Percentiles rank a stretch among this genome's conserved stretches.
Conservation (phyloP, 164 flowering plant genomes). For the Berberis thunbergii region DNA sequence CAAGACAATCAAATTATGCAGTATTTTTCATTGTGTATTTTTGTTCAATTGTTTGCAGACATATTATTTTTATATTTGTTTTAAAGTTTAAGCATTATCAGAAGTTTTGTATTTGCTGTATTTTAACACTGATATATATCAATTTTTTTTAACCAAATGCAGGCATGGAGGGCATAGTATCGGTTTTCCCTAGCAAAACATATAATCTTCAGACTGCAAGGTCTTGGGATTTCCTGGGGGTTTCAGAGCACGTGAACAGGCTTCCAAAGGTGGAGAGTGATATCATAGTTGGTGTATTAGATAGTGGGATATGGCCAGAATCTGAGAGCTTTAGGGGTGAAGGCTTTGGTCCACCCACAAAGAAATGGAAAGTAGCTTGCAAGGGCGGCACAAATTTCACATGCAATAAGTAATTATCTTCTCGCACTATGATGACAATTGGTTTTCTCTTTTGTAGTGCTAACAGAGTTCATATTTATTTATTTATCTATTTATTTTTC, state of each 20-base stretch:
- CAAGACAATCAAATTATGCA: too few relatives aligned
- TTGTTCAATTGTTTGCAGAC: too few relatives aligned
- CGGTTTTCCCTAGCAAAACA: background rate
- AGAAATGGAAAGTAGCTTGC: background rate
- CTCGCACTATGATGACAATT: background rate
- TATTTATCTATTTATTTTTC: too few relatives aligned
- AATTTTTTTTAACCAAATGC: background rate
- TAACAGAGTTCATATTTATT: too few relatives aligned
- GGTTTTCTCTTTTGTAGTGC: background rate
- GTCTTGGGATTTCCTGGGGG: conserved; percentile 1
- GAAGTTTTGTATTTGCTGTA: background rate
- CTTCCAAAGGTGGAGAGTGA: background rate
- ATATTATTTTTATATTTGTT: too few relatives aligned
- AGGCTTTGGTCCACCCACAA: conserved; percentile 19
- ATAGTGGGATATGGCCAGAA: conserved; percentile 15
- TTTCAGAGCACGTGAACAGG: background rate
- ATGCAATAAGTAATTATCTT: background rate
- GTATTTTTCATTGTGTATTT: too few relatives aligned
- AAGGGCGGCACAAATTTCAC: background rate
- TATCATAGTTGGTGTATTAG: background rate
- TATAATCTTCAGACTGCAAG: background rate
- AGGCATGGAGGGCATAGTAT: background rate
- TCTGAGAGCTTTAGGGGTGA: conserved; percentile 45
- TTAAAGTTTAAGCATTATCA: too few relatives aligned
- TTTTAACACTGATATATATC: background rate